Evolutionary conservation across 139 green algal genomes (phyloP).

Genomic region (Chlamydomonas eustigma): DNA sequence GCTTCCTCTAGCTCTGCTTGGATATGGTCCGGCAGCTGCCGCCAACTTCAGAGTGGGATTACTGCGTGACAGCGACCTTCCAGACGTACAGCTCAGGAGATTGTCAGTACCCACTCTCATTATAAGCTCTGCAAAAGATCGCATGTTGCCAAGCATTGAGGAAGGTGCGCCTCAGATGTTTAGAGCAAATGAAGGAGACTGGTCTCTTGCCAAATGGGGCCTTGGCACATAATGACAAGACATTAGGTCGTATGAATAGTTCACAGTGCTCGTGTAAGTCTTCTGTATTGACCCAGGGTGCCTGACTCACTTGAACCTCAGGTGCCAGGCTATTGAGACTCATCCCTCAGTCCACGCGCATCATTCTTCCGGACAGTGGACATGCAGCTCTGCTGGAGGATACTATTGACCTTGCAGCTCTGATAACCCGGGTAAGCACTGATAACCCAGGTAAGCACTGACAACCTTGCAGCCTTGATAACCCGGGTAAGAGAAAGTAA

Average conservation of each 20-base stretch:
- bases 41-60: slow-evolving; percentile 58
- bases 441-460: neutral
- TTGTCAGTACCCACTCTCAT: slow-evolving; percentile 29
- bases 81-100: neutral
- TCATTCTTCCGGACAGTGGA: slow-evolving; percentile 58
- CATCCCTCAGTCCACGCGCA: slow-evolving; percentile 36
- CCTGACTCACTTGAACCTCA: neutral
- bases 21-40: slow-evolving; percentile 29
- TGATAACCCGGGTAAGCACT: slow-evolving; percentile 19
- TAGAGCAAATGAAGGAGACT: too few relatives aligned
- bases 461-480: neutral
- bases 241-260: too few relatives aligned
- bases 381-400: slow-evolving; percentile 66
- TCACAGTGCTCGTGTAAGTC: too few relatives aligned
- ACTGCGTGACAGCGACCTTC: slow-evolving; percentile 26
- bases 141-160: slow-evolving; percentile 52
- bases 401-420: slow-evolving; percentile 23
- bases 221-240: too few relatives aligned
- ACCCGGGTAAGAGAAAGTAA: too few relatives aligned
- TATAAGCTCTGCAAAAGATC: slow-evolving; percentile 47
- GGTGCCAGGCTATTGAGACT: slow-evolving; percentile 45
- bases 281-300: too few relatives aligned
- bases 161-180: slow-evolving; percentile 50
- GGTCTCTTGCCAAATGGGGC: too few relatives aligned
- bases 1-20: neutral